Conservation (phyloP, 2,329 filamentous ascomycete species). For the Penicillium rolfsii region DNA sequence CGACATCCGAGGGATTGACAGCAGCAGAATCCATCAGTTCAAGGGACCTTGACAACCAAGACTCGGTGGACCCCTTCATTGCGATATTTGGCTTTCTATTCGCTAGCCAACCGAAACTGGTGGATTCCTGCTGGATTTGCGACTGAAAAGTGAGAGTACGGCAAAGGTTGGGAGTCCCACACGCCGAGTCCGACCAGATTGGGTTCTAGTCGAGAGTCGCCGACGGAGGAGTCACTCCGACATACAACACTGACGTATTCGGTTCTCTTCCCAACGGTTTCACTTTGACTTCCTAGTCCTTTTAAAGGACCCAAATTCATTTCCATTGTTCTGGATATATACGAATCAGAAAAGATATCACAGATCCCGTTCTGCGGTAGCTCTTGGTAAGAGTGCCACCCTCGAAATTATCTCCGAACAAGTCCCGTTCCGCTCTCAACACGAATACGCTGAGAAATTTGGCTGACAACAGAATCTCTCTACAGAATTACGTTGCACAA, state of each 20-base stretch:
- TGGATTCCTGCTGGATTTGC: not conserved
- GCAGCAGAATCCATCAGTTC: not conserved
- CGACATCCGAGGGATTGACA: not conserved
- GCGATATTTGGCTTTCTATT: not conserved
- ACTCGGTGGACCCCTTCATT: not conserved
- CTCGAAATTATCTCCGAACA: not conserved
- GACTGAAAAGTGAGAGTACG: not conserved
- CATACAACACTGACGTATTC: not conserved
- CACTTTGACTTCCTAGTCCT: not conserved
- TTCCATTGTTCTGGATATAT: not conserved
- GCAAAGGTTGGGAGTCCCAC: not conserved
- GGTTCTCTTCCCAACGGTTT: slow-evolving; percentile 15
- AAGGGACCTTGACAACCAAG: not conserved
- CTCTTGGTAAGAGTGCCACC: not conserved
- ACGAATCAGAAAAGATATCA: not conserved
- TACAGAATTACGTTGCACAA: slow-evolving; percentile 13
- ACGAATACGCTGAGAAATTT: slow-evolving; percentile 11
- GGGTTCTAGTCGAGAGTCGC: not conserved
- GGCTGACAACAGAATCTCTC: slow-evolving; percentile 1
- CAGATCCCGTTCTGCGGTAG: not conserved
- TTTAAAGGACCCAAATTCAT: not conserved
- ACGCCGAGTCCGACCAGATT: not conserved
- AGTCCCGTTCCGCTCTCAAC: not conserved
- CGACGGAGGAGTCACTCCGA: not conserved
- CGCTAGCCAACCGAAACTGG: not conserved